Percentiles rank a stretch among this genome's conserved stretches.
Evolutionary conservation across 1,139 yeast genomes (phyloP).

Genomic region (Hyphopichia fennica): DNA sequence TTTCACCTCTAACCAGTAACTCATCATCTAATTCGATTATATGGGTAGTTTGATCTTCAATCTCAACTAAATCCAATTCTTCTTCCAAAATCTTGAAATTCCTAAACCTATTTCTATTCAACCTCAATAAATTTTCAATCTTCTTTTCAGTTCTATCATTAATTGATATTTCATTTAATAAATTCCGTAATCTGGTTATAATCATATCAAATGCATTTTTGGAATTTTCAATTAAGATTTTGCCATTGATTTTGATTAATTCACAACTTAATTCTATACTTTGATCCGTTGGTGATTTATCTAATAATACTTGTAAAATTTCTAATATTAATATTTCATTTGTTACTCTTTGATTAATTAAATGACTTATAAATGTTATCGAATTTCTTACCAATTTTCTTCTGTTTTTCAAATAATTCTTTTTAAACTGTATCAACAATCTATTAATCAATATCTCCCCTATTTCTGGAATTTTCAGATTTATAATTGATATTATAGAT

Average conservation of each 20-base stretch:
- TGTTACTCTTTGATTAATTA: constrained; percentile 65
- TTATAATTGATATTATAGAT: constrained; percentile 57
- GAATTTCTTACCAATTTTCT: constrained; percentile 42
- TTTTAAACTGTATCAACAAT: constrained; percentile 59
- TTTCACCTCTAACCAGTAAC: constrained; percentile 44
- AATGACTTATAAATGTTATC: constrained; percentile 55
- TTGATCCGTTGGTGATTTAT: constrained; percentile 50
- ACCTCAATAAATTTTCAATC: constrained; percentile 54
- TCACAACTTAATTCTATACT: constrained; percentile 24
- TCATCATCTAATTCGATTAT: constrained; percentile 50
- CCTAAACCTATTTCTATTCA: constrained; percentile 49
- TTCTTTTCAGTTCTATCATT: constrained; percentile 46
- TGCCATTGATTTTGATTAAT: constrained; percentile 26
- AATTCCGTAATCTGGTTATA: constrained; percentile 59
- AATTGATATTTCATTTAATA: constrained; percentile 54
- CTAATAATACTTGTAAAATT: constrained; percentile 57
- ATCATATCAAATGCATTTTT: constrained; percentile 43
- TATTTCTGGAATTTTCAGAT: constrained; percentile 67
- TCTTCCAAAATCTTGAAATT: constrained; percentile 40
- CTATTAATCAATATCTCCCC: constrained; percentile 61
- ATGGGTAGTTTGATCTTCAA: constrained; percentile 63
- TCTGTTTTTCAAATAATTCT: constrained; percentile 51
- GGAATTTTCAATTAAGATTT: constrained; percentile 20
- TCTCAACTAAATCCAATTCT: constrained; percentile 62
- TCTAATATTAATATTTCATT: constrained; percentile 67